Evolutionary conservation across 139 green algal species (phyloP).

Genomic region (Micractinium conductrix): DNA sequence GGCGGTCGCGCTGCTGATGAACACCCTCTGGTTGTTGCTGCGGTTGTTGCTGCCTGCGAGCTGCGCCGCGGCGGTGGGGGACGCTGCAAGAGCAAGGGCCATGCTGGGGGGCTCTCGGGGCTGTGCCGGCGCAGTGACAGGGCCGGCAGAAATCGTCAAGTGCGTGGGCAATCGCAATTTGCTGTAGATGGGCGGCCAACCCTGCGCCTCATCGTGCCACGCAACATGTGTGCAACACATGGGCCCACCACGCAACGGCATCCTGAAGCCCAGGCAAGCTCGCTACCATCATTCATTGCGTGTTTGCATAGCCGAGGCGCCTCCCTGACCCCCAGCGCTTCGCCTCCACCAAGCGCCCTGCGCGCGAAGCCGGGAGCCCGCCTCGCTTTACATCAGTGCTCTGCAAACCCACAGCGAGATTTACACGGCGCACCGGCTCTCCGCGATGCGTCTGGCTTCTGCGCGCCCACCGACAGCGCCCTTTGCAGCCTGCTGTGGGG

Average conservation of each 20-base stretch:
- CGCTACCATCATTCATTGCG: background rate
- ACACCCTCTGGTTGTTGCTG: background rate
- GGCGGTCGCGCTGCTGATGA: background rate
- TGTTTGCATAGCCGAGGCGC: background rate
- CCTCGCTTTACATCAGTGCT: no score
- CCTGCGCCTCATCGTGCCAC: no score
- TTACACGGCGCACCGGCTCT: no score
- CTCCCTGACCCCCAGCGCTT: no score
- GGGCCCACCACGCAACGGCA: no score
- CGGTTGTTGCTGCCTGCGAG: background rate
- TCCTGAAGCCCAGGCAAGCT: background rate
- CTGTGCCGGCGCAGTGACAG: no score
- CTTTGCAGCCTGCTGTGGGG: background rate
- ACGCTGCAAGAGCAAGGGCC: background rate
- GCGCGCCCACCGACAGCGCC: background rate
- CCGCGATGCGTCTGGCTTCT: background rate
- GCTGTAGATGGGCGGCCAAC: no score
- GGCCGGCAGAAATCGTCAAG: no score
- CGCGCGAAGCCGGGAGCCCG: no score
- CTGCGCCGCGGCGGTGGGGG: background rate
- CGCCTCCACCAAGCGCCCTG: no score
- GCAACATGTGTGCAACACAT: background rate
- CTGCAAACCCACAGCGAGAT: no score
- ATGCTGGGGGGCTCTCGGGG: background rate
- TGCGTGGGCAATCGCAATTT: no score